These are phyloP conservation scores for Leccinum pachyderme DNA, from an alignment of 1,284 basidiomycete species.

Conservation along the genomic window DNA sequence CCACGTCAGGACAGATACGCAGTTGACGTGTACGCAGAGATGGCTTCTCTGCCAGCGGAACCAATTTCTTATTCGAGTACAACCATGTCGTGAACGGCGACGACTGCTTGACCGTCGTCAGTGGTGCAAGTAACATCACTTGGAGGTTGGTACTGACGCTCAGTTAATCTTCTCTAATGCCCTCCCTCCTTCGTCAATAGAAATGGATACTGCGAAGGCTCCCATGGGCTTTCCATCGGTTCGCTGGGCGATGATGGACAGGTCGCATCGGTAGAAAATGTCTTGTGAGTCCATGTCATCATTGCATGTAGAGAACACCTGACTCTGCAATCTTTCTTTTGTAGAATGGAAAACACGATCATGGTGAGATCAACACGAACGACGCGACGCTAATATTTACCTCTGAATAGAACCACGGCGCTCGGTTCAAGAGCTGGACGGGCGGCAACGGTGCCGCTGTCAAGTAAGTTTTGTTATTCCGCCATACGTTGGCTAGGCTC, in stretches of 20 bases:
- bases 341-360: slow-evolving; percentile 47
- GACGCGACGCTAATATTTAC: not conserved
- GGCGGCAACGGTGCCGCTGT: slow-evolving; percentile 57
- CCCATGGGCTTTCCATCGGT: slow-evolving; percentile 63
- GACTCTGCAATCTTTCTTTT: not conserved
- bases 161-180: not conserved
- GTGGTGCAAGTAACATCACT: slow-evolving; percentile 53
- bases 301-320: not conserved
- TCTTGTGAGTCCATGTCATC: slow-evolving; percentile 34
- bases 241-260: slow-evolving; percentile 52
- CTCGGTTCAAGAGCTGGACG: slow-evolving; percentile 69
- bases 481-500: not conserved
- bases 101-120: slow-evolving; percentile 59
- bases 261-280: slow-evolving; percentile 53
- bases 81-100: slow-evolving; percentile 60
- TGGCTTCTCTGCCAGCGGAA: slow-evolving; percentile 42
- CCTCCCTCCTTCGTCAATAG: slow-evolving; percentile 26
- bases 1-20: not conserved
- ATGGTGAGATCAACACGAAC: slow-evolving; percentile 40
- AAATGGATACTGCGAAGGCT: slow-evolving; percentile 53
- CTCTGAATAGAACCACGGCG: slow-evolving; percentile 47
- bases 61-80: slow-evolving; percentile 55
- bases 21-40: not conserved
- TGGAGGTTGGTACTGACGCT: slow-evolving; percentile 40
- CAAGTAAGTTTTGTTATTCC: slow-evolving; percentile 40